Evolutionary conservation across 1,139 yeast genomes (phyloP), one percentile per base, ranked within the genome.

Genomic region (Kodamaea arcana): DNA sequence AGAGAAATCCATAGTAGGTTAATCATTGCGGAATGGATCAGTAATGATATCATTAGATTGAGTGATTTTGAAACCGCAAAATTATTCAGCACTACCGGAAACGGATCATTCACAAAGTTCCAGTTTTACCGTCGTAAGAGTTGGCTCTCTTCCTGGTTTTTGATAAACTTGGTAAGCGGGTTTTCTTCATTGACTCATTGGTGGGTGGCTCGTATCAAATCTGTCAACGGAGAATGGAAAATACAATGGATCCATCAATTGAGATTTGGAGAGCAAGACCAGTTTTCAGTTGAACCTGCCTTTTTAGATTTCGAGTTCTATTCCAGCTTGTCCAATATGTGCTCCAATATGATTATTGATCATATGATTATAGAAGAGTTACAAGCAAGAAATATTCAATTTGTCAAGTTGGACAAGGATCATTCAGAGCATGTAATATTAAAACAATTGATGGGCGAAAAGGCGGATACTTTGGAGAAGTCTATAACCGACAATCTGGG

Each of bases 131-230:
- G 84, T 15, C 64, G 83, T 34, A 74, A 73, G 35, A 80, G 74
- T 40, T 83, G 90, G 90, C 87, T 88, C 1, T 61, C 77, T 2
- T 75, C 80, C 37, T 83, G 90, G 90, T 79, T 79, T 51, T 56
- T 83, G 32, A 70, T 80, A 4, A 64, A 61, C 31, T 58, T 70
- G 34, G 56, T 71, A 3, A 52, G 64, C 56, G 70, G 78, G 28
- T 58, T 65, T 36, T 70, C 62, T 26, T 64, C 76, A 1, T 65
- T 68, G 13, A 61, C 78, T 6, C 65, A 69, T 36, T 74, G 85
- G 66, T 82, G 80, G 72, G 83, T 82, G 21, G 79, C 85, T 4
- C 68, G 82, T 37, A 72, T 81, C 31, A 71, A 69, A 43, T 73
- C 83, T 1, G 58, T 70, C 4, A 68, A 72, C 39, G 86, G 86